Evolutionary conservation across 371 early-diverging fungal species (phyloP).

Genomic region (Mortierella sp.): DNA sequence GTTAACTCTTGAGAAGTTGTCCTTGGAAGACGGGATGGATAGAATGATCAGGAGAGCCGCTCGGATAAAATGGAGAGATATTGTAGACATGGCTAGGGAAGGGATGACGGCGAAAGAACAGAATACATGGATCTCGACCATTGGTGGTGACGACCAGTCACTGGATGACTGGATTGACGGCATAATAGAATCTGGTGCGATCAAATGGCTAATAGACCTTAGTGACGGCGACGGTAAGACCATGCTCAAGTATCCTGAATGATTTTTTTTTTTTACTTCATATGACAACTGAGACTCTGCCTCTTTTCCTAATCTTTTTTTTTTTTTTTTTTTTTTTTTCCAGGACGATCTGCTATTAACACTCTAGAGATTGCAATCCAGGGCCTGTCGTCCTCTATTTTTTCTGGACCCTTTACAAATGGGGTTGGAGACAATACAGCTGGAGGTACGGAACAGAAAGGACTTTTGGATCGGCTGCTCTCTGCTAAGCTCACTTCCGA

Average conservation of each 20-base stretch:
- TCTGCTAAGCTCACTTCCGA: slow-evolving; percentile 54
- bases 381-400: slow-evolving; percentile 26
- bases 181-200: slow-evolving; percentile 57
- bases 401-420: slow-evolving; percentile 6
- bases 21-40: slow-evolving; percentile 61
- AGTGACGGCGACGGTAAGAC: slow-evolving; percentile 78
- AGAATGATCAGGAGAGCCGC: slow-evolving; percentile 69
- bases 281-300: too few species aligned
- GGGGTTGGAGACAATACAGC: neutral
- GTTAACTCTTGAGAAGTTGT: slow-evolving; percentile 76
- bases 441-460: neutral
- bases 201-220: slow-evolving; percentile 64
- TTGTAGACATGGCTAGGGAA: slow-evolving; percentile 52
- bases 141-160: slow-evolving; percentile 53
- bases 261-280: too few species aligned
- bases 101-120: slow-evolving; percentile 32
- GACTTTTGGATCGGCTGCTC: slow-evolving; percentile 20
- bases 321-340: neutral
- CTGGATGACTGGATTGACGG: slow-evolving; percentile 47
- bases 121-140: slow-evolving; percentile 12
- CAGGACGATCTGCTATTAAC: slow-evolving; percentile 78
- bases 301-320: neutral
- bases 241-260: too few species aligned
- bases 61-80: slow-evolving; percentile 53
- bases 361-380: slow-evolving; percentile 73